Conservation (phyloP, 345 rosid genomes). For the Eucalyptus cladocalyx region DNA sequence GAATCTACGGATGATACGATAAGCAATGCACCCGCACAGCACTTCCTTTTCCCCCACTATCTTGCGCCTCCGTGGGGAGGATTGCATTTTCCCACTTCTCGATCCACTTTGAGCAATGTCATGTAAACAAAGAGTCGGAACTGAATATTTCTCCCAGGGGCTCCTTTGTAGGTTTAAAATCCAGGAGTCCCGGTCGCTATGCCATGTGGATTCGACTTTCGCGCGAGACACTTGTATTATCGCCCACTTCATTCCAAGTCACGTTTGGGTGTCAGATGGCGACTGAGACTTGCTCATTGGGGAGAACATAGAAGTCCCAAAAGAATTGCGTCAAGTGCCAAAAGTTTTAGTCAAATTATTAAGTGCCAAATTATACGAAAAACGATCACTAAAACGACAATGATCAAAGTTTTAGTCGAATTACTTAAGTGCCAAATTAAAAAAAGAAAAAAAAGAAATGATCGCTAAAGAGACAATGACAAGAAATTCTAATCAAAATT, state of each 20-base stretch:
- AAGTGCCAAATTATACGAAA: too few relatives aligned
- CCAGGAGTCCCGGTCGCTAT: not conserved
- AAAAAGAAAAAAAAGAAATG: accelerated
- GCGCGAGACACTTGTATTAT: accelerated
- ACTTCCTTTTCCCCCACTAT: too few relatives aligned
- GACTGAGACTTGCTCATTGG: too few relatives aligned
- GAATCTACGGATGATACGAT: too few relatives aligned
- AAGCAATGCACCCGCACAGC: too few relatives aligned
- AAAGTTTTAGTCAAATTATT: too few relatives aligned
- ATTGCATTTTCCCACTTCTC: not conserved
- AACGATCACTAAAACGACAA: too few relatives aligned
- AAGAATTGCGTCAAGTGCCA: too few relatives aligned
- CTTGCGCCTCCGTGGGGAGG: not conserved
- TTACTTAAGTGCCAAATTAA: accelerated
- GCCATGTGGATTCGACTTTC: not conserved
- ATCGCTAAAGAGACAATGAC: accelerated
- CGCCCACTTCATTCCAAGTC: too few relatives aligned
- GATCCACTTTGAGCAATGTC: not conserved
- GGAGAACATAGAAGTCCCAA: too few relatives aligned
- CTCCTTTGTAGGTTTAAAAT: not conserved
- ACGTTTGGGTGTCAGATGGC: accelerated
- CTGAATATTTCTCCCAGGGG: not conserved
- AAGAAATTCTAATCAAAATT: too few relatives aligned
- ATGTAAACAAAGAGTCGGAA: not conserved
- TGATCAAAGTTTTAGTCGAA: too few relatives aligned